Evolutionary conservation across 2,329 filamentous ascomycete genomes (phyloP).

Genomic region (Xylogone sp.): DNA sequence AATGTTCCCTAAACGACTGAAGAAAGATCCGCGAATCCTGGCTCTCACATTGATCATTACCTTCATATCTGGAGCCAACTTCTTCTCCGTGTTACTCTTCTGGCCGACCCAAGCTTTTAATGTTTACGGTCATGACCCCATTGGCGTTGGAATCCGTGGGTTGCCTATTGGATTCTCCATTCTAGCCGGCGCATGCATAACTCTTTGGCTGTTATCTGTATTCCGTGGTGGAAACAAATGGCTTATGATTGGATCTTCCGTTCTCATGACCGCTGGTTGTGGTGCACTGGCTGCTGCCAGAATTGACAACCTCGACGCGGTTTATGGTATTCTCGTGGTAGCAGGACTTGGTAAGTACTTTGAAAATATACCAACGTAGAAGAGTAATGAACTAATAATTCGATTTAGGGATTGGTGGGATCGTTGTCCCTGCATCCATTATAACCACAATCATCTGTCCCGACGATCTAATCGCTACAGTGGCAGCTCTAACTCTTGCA

Average conservation of each 20-base stretch:
- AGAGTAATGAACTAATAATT: not conserved
- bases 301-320: slow-evolving; percentile 46
- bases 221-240: slow-evolving; percentile 55
- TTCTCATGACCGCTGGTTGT: slow-evolving; percentile 60
- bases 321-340: slow-evolving; percentile 56
- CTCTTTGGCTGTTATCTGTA: slow-evolving; percentile 52
- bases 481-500: slow-evolving; percentile 64
- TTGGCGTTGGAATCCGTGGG: slow-evolving; percentile 60
- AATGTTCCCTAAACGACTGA: slow-evolving; percentile 45
- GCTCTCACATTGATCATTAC: slow-evolving; percentile 52
- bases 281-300: slow-evolving; percentile 48
- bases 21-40: slow-evolving; percentile 48
- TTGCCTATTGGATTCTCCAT: slow-evolving; percentile 63
- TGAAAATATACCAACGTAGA: not conserved
- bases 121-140: slow-evolving; percentile 60
- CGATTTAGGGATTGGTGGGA: slow-evolving; percentile 53
- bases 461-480: slow-evolving; percentile 66
- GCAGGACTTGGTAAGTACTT: slow-evolving; percentile 45
- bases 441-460: slow-evolving; percentile 68
- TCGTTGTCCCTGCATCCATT: slow-evolving; percentile 64
- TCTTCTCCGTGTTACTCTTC: slow-evolving; percentile 20
- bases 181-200: slow-evolving; percentile 55
- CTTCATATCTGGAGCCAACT: slow-evolving; percentile 56
- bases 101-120: slow-evolving; percentile 55
- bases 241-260: slow-evolving; percentile 55